Conservation (phyloP, 306 rosid species). For the Cercis canadensis region DNA sequence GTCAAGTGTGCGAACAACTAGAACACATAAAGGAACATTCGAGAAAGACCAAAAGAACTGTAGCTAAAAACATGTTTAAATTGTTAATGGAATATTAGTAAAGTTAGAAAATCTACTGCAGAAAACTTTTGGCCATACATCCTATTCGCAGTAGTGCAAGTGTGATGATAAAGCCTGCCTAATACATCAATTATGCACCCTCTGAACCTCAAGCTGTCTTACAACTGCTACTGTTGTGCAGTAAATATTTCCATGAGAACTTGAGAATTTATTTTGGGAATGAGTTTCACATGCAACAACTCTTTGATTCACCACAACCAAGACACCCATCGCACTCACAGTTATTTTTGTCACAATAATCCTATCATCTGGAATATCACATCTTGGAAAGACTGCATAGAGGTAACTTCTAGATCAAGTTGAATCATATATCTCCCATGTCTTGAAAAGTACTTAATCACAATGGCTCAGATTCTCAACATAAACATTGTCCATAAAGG, state of each 20-base stretch:
- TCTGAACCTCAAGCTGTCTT: background rate
- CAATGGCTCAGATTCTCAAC: background rate
- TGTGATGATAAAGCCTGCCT: slow-evolving; percentile 1
- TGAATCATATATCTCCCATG: background rate
- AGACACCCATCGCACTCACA: background rate
- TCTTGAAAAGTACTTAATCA: background rate
- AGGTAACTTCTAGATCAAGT: background rate
- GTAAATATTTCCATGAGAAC: background rate
- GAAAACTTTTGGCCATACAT: background rate
- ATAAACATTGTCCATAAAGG: background rate
- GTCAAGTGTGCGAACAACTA: slow-evolving; percentile 4
- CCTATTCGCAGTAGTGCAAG: background rate
- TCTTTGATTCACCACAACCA: background rate
- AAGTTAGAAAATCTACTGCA: background rate
- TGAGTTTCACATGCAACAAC: background rate
- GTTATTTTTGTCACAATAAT: background rate
- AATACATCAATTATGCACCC: background rate
- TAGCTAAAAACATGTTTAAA: background rate
- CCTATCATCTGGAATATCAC: background rate
- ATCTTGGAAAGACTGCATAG: background rate
- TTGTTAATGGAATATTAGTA: slow-evolving; percentile 1
- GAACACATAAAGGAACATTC: slow-evolving; percentile 13
- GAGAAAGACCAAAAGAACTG: slow-evolving; percentile 17
- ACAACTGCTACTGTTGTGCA: too few relatives aligned
- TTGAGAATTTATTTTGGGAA: background rate